Base-by-base conservation (phyloP, 2,329 filamentous ascomycete genomes). In the Neofusicoccum kwambonambiense region DNA sequence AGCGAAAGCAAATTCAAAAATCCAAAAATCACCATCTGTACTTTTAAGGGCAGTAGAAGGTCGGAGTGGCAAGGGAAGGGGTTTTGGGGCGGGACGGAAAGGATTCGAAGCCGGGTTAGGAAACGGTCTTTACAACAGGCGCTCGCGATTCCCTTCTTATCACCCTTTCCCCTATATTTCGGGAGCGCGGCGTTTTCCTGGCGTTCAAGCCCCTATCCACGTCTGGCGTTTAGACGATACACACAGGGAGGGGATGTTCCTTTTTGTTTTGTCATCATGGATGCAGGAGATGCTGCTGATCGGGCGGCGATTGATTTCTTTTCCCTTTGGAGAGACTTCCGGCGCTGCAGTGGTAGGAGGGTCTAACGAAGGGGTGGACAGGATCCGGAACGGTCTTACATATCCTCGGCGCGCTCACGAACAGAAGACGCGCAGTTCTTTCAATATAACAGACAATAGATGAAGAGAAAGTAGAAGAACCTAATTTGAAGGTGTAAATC, bases 11-110 rank as follows among this genome's bases (percentile, higher is more conserved):
- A 19, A 19, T n/a, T 34, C 31, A 12, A 50, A n/a, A 76, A 54
- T 76, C 76, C 37, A 74, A 74, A 74, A 65, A 58, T 27, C 17
- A 41, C 19, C 6, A 13, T n/a, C n/a, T 52, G 31, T 52, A 37
- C 37, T 52, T 52, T 34, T 52, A 50, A 31, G 34, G 50, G 15
- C 5, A n/a, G 49, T 51, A 51, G 49, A 51, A 35, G 49, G 49
- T 15, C 5, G 11, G 39, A 15, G 39, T 13, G 39, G 27, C 27
- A 44, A 44, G 41, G 15, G 19, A 44, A 44, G 8, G n/a, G n/a
- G 42, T 2, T 15, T 44, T 44, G 42, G 27, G 27, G 42, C 7
- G n/a, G 42, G 42, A 39, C 9, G 37, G 37, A 39, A 39, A 39
- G 37, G 11, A 39, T 11, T 31, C 27, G 27, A 31, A 31, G 6